Base-by-base conservation (phyloP, 2,329 filamentous ascomycete species). In the Verticillium nonalfalfae region DNA sequence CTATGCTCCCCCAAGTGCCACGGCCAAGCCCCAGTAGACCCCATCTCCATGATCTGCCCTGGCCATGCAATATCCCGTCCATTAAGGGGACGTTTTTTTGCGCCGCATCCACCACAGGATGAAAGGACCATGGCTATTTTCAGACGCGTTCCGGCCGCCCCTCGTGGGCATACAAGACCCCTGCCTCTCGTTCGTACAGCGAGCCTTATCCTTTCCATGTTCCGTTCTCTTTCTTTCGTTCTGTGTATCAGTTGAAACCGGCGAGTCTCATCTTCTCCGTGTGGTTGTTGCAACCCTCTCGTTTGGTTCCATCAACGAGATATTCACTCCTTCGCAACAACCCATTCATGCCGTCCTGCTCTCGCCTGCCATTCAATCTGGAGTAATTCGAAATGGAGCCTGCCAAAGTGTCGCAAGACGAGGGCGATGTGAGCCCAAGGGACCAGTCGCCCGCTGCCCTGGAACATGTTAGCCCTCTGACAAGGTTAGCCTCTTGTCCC, bases 41-140 rank as follows among this genome's bases (percentile, higher is more conserved):
- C 52, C 58, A 54, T 54, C 31, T 54, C 39, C 58, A 59, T 59
- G 58, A 59, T 59, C 58, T 59, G 40, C 58, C 36, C 34, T 33
- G 58, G 50, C 58, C 58, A 59, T 52, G 21, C 39, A 58, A 50
- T 59, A 38, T 55, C 33, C 45, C n/a, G 36, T 55, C 52, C 34
- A 21, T 59, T 55, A 55, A 55, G 58, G 45, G 52, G 31, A 55
- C 36, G 52, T 34, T 14, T 13, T 34, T 26, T 31, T 34, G 15
- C 7, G 58, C 26, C 33, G 40, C 26, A 21, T 36, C 35, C 35
- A 31, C 57, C 11, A 18, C 4, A 14, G 7, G 11, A n/a, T 34
- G n/a, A 31, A 6, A 4, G 58, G 21, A 26, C 15, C 50, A 33
- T 26, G 36, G 58, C n/a, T 36, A 31, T 45, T 26, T 10, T 13